A percentile compares a stretch with the other conserved stretches of the same genome.
These are phyloP conservation scores for Aspergillus sp. DNA, from an alignment of 2,329 filamentous ascomycete species.

Conservation along the genomic window DNA sequence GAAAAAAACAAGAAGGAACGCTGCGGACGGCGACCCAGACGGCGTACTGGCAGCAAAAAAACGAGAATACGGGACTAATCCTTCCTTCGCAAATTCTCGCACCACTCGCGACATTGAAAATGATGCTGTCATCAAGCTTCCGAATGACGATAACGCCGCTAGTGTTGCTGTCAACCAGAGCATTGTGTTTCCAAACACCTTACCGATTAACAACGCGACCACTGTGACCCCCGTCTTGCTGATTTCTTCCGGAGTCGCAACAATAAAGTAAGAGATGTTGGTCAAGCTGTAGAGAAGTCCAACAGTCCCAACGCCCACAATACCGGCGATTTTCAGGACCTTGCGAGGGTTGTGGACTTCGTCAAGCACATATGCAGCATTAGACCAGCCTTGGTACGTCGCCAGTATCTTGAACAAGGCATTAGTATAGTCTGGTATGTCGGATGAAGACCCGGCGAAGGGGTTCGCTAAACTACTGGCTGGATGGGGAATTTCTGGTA, in stretches of 20 bases:
- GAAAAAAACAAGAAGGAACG: constrained; percentile 62
- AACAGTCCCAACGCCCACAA: constrained; percentile 59
- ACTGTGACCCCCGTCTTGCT: constrained; percentile 43
- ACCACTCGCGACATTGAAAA: constrained; percentile 68
- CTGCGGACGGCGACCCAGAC: constrained; percentile 61
- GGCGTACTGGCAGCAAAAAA: constrained; percentile 66
- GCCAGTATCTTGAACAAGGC: constrained; percentile 72
- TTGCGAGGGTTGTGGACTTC: constrained; percentile 66
- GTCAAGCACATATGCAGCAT: constrained; percentile 46
- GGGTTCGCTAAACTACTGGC: constrained; percentile 61
- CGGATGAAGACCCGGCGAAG: constrained; percentile 60
- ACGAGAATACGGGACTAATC: constrained; percentile 62
- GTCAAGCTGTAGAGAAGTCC: constrained; percentile 65
- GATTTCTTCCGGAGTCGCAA: constrained; percentile 43
- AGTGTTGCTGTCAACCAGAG: constrained; percentile 52
- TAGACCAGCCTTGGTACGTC: constrained; percentile 56
- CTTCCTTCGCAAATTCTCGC: constrained; percentile 66
- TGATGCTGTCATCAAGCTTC: constrained; percentile 67
- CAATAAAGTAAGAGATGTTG: constrained; percentile 67
- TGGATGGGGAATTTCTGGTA: constrained; percentile 58
- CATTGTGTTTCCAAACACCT: constrained; percentile 45
- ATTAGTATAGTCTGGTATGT: constrained; percentile 66
- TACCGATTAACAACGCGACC: constrained; percentile 44
- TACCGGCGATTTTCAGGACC: constrained; percentile 66
- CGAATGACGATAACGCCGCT: constrained; percentile 66